phyloP scores from a whole-genome alignment of 805 yeast species.

The Wickerhamiella vanderwaltii region DNA sequence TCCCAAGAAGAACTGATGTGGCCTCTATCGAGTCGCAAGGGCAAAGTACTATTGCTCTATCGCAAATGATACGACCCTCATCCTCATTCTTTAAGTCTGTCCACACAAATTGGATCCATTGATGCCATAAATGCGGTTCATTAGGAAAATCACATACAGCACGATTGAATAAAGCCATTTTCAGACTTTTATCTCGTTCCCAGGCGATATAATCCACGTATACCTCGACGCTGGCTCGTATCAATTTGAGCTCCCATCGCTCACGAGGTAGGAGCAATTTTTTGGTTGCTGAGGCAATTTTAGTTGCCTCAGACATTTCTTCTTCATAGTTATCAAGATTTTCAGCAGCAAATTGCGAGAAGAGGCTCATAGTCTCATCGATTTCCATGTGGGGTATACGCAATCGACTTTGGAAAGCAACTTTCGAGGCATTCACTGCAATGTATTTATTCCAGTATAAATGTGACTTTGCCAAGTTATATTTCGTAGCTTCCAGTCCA shows the following conservation, averaged over 20 bases:
- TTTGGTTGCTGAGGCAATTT: not conserved
- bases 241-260: conserved; percentile 3
- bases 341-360: not conserved
- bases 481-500: not conserved
- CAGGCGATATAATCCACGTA: conserved; percentile 1
- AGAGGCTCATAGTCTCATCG: not conserved
- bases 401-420: not conserved
- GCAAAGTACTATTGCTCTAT: not conserved
- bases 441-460: conserved; percentile 2
- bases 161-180: not conserved
- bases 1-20: not conserved
- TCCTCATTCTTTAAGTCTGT: not conserved
- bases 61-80: not conserved
- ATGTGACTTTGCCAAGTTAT: conserved; percentile 1
- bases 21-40: not conserved
- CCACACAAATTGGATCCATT: not conserved
- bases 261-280: not conserved
- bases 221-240: not conserved
- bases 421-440: not conserved
- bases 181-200: not conserved
- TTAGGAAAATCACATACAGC: conserved; percentile 4
- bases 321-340: not conserved
- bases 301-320: not conserved
- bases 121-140: not conserved
- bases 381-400: not conserved